Evolutionary conservation across 306 rosid genomes (phyloP).

Genomic region (Glycyrrhiza uralensis): DNA sequence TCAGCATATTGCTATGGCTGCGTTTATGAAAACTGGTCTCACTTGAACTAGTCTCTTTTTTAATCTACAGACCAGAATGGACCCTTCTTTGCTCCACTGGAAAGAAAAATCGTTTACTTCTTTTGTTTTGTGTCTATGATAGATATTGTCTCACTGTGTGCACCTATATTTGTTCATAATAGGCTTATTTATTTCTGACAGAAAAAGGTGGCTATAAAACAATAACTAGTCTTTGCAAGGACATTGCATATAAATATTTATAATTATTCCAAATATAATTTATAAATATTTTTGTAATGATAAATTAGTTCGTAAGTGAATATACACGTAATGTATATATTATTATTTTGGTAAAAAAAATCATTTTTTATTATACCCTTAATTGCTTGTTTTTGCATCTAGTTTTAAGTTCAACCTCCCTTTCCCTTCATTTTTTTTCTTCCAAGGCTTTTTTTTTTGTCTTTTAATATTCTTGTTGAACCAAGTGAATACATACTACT

Average conservation of each 20-base stretch:
- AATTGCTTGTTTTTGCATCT: not conserved
- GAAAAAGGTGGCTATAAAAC: not conserved
- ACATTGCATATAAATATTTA: not conserved
- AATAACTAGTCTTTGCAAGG: not conserved
- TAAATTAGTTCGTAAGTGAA: not conserved
- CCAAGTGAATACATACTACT: conserved; percentile 5
- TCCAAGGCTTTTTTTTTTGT: not conserved
- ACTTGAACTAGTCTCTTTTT: not conserved
- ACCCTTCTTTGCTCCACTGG: not conserved
- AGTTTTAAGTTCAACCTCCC: too few species aligned
- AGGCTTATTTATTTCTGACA: not conserved
- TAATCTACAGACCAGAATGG: not conserved
- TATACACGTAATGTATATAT: not conserved
- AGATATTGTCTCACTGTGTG: not conserved
- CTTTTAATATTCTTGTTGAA: not conserved
- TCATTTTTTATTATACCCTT: not conserved
- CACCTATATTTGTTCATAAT: not conserved
- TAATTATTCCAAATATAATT: not conserved
- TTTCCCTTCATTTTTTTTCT: not conserved
- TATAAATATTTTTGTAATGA: not conserved
- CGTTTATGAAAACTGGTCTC: not conserved
- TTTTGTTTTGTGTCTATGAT: not conserved
- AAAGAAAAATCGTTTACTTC: not conserved
- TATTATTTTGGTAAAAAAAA: not conserved
- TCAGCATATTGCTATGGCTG: not conserved